phyloP scores from a whole-genome alignment of 2,329 filamentous ascomycete genomes.

The Aspergillus ruber region DNA sequence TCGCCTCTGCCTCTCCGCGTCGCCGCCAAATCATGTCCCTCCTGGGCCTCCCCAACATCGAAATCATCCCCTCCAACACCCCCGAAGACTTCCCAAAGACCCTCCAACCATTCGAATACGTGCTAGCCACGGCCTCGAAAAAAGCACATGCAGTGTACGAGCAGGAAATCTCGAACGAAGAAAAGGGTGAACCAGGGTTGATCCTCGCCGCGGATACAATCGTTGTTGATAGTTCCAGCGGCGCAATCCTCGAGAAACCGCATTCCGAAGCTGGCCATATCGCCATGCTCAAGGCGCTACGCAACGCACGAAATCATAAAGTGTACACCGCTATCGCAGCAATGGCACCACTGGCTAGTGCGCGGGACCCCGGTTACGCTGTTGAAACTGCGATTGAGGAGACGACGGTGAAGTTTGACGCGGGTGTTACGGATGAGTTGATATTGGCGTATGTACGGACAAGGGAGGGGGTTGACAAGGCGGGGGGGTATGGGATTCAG shows the following conservation, averaged over 20 bases:
- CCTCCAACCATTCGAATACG: constrained; percentile 82
- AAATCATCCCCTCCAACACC: constrained; percentile 75
- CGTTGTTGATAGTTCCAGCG: constrained; percentile 64
- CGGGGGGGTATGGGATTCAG: constrained; percentile 91
- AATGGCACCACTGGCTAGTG: constrained; percentile 76
- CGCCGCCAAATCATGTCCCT: constrained; percentile 71
- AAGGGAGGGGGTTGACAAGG: constrained; percentile 90
- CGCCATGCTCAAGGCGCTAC: constrained; percentile 71
- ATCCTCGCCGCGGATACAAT: constrained; percentile 90
- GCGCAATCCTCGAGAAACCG: constrained; percentile 86
- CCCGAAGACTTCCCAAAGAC: constrained; percentile 80
- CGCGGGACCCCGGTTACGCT: constrained; percentile 76
- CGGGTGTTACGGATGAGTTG: constrained; percentile 69
- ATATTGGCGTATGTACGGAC: constrained; percentile 64
- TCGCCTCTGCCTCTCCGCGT: constrained; percentile 84
- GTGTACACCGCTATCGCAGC: constrained; percentile 80
- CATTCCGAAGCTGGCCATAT: constrained; percentile 73
- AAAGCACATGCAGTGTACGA: constrained; percentile 74
- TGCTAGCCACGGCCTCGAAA: constrained; percentile 73
- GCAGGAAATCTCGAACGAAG: constrained; percentile 50
- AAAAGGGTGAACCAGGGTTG: constrained; percentile 65
- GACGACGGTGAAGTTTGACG: constrained; percentile 82
- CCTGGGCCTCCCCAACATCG: constrained; percentile 74
- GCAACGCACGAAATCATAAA: constrained; percentile 70
- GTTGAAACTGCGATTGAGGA: constrained; percentile 79